A percentile compares a stretch with the other conserved stretches of the same genome.
phyloP scores from a whole-genome alignment of 768 basidiomycete species.

The Rubroboletus satanas region DNA sequence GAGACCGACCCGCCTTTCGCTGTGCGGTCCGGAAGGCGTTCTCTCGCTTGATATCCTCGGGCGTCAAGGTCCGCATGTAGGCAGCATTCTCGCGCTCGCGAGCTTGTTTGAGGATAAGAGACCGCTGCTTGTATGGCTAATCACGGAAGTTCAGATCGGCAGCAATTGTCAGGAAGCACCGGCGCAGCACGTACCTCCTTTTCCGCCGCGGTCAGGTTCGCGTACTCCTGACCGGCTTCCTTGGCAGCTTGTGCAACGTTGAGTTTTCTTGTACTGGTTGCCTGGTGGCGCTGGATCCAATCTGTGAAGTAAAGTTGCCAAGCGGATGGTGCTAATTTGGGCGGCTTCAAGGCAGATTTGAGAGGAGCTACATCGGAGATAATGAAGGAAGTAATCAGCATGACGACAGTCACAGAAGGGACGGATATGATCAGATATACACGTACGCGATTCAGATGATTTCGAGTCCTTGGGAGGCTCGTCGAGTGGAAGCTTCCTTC shows the following conservation, averaged over 20 bases:
- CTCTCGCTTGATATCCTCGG: slow-evolving; percentile 93
- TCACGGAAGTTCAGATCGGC: slow-evolving; percentile 20
- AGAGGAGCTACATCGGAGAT: slow-evolving; percentile 48
- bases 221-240: slow-evolving; percentile 90
- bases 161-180: slow-evolving; percentile 23
- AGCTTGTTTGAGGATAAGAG: slow-evolving; percentile 78
- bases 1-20: slow-evolving; percentile 87
- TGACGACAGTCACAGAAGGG: slow-evolving; percentile 26
- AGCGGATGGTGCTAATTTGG: slow-evolving; percentile 88
- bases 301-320: slow-evolving; percentile 98
- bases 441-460: slow-evolving; percentile 47
- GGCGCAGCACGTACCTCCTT: slow-evolving; percentile 62
- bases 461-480: slow-evolving; percentile 38
- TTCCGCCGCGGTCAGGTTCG: slow-evolving; percentile 69
- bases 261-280: slow-evolving; percentile 74
- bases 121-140: slow-evolving; percentile 83
- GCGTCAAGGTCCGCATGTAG: slow-evolving; percentile 86
- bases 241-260: slow-evolving; percentile 96
- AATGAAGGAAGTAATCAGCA: slow-evolving; percentile 24
- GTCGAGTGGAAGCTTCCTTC: slow-evolving; percentile 39
- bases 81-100: slow-evolving; percentile 77
- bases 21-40: slow-evolving; percentile 89
- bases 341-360: slow-evolving; percentile 79
- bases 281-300: slow-evolving; percentile 86
- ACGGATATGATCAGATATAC: slow-evolving; percentile 28